Conservation (phyloP, 768 basidiomycete genomes). For the Omphalotus guepiniiformis region DNA sequence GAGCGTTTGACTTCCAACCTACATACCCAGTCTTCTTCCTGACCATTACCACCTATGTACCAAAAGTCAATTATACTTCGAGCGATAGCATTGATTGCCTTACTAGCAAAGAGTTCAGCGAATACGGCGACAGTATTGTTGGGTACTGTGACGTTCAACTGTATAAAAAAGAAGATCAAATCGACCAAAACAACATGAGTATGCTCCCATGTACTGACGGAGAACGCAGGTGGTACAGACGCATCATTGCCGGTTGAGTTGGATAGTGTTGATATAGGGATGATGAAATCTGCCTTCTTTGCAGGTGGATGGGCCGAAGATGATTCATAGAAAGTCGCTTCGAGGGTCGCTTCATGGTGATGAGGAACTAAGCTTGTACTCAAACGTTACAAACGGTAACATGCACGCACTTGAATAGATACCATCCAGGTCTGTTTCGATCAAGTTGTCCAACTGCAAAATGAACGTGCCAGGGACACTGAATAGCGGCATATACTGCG, state of each 20-base stretch:
- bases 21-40: constrained; percentile 79
- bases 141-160: constrained; percentile 70
- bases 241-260: constrained; percentile 68
- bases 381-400: background rate
- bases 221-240: constrained; percentile 70
- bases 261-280: constrained; percentile 64
- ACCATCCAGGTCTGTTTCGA: constrained; percentile 54
- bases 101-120: constrained; percentile 69
- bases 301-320: constrained; percentile 53
- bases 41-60: constrained; percentile 34
- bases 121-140: constrained; percentile 62
- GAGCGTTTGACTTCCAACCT: too few relatives aligned
- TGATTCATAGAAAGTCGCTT: constrained; percentile 70
- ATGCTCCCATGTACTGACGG: constrained; percentile 45
- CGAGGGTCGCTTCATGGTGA: constrained; percentile 49
- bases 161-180: constrained; percentile 4
- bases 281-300: constrained; percentile 55
- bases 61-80: background rate
- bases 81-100: background rate
- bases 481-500: constrained; percentile 69
- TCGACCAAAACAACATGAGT: background rate
- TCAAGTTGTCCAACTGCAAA: constrained; percentile 67
- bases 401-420: constrained; percentile 58
- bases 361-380: background rate
- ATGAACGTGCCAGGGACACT: constrained; percentile 64